phyloP scores from a whole-genome alignment of 169 alveolate genomes.

The Prorocentrum cordatum region DNA sequence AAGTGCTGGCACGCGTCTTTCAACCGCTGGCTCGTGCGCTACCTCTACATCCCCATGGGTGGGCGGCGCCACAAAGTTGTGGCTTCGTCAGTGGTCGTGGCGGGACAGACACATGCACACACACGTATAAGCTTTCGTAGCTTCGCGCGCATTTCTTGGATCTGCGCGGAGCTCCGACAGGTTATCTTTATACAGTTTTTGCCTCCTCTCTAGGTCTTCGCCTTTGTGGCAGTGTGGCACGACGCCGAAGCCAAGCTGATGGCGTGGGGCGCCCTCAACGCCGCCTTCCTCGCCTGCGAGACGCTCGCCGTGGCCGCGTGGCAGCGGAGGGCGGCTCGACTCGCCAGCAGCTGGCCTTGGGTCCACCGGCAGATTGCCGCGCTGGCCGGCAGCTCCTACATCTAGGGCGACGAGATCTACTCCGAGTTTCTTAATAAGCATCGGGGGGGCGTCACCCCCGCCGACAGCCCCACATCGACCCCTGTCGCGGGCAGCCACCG shows the following conservation, averaged over 20 bases:
- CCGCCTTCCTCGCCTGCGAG: background rate
- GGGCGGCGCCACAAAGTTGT: background rate
- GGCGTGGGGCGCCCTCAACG: slow-evolving; percentile 22
- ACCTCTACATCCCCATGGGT: slow-evolving; percentile 37
- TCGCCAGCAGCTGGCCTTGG: no score
- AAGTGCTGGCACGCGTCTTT: slow-evolving; percentile 33
- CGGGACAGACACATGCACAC: no score
- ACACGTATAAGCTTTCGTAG: no score
- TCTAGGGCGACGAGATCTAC: background rate
- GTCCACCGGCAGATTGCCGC: background rate
- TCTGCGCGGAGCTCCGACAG: no score
- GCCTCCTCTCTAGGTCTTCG: background rate
- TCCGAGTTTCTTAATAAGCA: background rate
- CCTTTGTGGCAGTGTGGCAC: slow-evolving; percentile 16
- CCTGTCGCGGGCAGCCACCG: no score
- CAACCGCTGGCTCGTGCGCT: slow-evolving; percentile 58
- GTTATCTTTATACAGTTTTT: no score
- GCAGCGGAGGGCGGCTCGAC: no score
- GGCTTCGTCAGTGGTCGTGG: background rate
- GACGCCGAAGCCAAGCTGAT: slow-evolving; percentile 13
- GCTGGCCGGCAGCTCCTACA: background rate
- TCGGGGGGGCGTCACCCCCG: background rate
- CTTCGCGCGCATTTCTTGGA: no score
- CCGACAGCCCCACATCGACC: no score
- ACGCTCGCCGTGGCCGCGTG: no score